Evolutionary conservation across 306 rosid genomes (phyloP).

Genomic region (Echinosophora koreensis): DNA sequence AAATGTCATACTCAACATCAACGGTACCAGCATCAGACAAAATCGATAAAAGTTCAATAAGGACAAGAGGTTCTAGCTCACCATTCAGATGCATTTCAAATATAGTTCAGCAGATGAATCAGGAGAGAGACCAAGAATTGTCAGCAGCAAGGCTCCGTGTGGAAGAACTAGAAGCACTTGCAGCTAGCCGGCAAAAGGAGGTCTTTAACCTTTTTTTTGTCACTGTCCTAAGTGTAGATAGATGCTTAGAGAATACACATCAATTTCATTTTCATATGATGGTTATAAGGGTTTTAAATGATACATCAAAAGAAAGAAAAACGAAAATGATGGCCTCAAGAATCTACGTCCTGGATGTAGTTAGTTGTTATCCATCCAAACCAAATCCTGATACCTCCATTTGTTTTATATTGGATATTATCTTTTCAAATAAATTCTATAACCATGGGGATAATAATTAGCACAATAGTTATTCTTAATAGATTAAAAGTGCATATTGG

Average conservation of each 20-base stretch:
- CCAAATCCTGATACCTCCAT: conserved; percentile 20
- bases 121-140: conserved; percentile 90
- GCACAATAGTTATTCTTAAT: background rate
- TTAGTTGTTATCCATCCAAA: conserved; percentile 11
- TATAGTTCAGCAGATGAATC: conserved; percentile 91
- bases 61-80: conserved; percentile 90
- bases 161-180: conserved; percentile 83
- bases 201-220: conserved; percentile 47
- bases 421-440: conserved; percentile 15
- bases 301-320: conserved; percentile 19
- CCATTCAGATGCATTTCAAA: conserved; percentile 94
- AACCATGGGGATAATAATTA: conserved; percentile 19
- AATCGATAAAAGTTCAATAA: conserved; percentile 66
- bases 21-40: conserved; percentile 43
- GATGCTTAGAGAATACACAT: conserved; percentile 27
- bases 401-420: conserved; percentile 8
- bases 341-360: conserved; percentile 7
- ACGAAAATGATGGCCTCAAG: conserved; percentile 30
- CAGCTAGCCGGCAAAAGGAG: conserved; percentile 83
- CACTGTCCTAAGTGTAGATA: conserved; percentile 10
- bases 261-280: conserved; percentile 28
- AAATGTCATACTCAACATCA: conserved; percentile 58
- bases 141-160: conserved; percentile 67
- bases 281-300: conserved; percentile 17
- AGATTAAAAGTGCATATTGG: conserved; percentile 39